These are phyloP conservation scores for Fistulina hepatica DNA, from an alignment of 1,284 basidiomycete genomes.

Conservation along the genomic window DNA sequence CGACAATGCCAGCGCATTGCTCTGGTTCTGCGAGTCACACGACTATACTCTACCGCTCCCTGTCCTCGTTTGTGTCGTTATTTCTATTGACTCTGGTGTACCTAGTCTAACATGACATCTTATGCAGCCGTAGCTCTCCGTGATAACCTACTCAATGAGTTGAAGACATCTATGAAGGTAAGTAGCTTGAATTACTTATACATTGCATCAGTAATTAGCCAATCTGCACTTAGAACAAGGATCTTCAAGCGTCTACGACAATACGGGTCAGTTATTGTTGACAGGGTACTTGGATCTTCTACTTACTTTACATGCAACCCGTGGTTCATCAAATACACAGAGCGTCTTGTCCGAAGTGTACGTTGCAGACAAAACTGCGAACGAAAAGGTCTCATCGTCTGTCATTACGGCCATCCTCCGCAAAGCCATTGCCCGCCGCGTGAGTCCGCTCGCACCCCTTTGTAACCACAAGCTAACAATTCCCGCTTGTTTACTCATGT, in stretches of 20 bases:
- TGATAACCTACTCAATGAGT: constrained; percentile 28
- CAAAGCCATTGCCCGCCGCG: constrained; percentile 48
- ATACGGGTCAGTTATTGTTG: no score
- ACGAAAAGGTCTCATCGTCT: constrained; percentile 32
- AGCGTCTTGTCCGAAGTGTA: constrained; percentile 61
- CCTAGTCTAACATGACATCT: no score
- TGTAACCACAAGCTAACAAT: not conserved
- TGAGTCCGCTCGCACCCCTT: constrained; percentile 25
- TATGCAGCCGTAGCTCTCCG: no score
- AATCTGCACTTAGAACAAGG: constrained; percentile 4
- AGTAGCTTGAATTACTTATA: not conserved
- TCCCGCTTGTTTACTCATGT: not conserved
- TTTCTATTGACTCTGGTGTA: no score
- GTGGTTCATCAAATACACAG: constrained; percentile 30
- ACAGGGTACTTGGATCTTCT: no score
- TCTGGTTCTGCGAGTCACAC: no score
- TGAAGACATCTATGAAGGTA: constrained; percentile 59
- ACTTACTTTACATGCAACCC: not conserved
- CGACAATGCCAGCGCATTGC: no score
- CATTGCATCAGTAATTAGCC: not conserved
- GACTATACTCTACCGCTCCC: no score
- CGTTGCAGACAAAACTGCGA: constrained; percentile 47
- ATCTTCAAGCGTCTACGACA: constrained; percentile 4
- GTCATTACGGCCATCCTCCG: constrained; percentile 40
- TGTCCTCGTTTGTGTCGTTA: no score